Evolutionary conservation across 345 rosid genomes (phyloP).

Genomic region (Dimocarpus longan): DNA sequence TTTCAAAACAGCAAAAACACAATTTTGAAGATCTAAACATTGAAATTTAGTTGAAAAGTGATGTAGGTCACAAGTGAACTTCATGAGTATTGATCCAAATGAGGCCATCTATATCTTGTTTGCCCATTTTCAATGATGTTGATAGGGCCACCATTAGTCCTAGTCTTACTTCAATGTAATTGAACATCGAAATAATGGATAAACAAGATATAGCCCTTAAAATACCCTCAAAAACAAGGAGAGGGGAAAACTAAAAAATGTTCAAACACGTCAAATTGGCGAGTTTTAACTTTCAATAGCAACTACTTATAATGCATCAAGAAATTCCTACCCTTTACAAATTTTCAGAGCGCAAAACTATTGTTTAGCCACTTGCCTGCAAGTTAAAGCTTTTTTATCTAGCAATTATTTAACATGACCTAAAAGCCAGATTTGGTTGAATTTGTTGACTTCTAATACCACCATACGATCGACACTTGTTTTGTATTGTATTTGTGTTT

Average conservation of each 20-base stretch:
- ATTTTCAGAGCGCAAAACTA: background rate
- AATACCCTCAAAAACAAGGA: background rate
- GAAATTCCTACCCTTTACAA: background rate
- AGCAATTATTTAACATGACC: background rate
- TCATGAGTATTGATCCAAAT: too few species aligned
- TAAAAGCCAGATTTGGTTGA: background rate
- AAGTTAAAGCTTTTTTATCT: background rate
- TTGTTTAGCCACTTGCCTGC: background rate
- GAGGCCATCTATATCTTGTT: too few species aligned
- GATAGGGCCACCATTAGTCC: background rate
- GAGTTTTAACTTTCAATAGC: background rate
- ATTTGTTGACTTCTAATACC: too few species aligned
- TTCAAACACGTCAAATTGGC: background rate
- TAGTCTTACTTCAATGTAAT: background rate
- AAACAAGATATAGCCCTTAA: background rate
- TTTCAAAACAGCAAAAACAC: too few species aligned
- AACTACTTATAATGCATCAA: background rate
- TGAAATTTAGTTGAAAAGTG: too few species aligned
- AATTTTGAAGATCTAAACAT: too few species aligned
- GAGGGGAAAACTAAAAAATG: background rate
- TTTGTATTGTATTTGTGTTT: too few species aligned
- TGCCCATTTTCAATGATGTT: background rate
- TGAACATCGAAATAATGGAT: background rate
- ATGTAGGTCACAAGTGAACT: too few species aligned
- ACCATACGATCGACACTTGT: too few species aligned